These are phyloP conservation scores for Zelopaecilomyces penicillatus DNA, from an alignment of 2,329 filamentous ascomycete genomes.

Conservation along the genomic window DNA sequence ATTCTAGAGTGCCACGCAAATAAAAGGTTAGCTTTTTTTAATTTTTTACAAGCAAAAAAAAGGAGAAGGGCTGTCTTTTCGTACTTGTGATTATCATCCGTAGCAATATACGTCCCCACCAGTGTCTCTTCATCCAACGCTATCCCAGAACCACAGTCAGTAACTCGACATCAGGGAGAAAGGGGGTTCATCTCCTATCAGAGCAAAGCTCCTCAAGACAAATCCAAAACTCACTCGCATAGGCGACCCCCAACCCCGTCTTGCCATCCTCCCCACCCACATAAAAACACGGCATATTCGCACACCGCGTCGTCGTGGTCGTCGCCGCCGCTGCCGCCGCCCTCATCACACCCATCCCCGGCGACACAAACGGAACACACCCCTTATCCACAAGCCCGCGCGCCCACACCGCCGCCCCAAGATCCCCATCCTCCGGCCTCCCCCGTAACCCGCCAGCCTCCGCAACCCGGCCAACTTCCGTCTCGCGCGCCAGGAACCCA, in stretches of 20 bases:
- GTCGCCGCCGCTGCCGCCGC: not conserved
- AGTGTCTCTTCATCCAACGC: slow-evolving; percentile 27
- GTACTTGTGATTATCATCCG: slow-evolving; percentile 35
- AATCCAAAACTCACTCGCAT: slow-evolving; percentile 32
- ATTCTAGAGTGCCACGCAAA: too few species aligned
- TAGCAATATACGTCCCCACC: slow-evolving; percentile 33
- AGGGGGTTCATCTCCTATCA: too few species aligned
- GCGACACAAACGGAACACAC: slow-evolving; percentile 25
- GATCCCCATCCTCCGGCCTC: slow-evolving; percentile 15
- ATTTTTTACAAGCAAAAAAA: too few species aligned
- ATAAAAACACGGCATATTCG: slow-evolving; percentile 32
- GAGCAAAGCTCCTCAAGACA: not conserved
- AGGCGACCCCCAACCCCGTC: slow-evolving; percentile 33
- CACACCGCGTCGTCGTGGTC: slow-evolving; percentile 4
- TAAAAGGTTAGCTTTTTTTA: too few species aligned
- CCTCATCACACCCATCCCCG: slow-evolving; percentile 15
- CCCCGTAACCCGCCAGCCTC: slow-evolving; percentile 13
- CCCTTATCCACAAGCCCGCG: slow-evolving; percentile 32
- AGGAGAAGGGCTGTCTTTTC: not conserved
- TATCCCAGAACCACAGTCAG: slow-evolving; percentile 9
- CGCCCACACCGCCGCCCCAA: slow-evolving; percentile 29
- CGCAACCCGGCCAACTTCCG: slow-evolving; percentile 10
- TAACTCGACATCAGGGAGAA: not conserved
- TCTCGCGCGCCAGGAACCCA: slow-evolving; percentile 20
- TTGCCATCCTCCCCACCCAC: slow-evolving; percentile 30